phyloP scores from a whole-genome alignment of 1,139 yeast species.

The Kluyveromyces sp. region DNA sequence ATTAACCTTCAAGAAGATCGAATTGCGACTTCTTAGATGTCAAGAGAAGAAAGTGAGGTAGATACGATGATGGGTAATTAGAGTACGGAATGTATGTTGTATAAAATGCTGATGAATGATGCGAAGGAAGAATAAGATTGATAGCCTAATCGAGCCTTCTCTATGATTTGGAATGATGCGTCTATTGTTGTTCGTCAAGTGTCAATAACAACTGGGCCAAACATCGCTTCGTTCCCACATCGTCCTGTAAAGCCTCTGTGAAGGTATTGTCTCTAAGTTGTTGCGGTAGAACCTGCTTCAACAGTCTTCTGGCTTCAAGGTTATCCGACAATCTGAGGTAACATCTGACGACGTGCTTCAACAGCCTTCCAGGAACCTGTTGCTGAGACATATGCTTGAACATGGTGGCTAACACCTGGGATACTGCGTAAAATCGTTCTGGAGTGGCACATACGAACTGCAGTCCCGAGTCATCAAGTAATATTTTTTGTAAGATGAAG shows the following conservation, averaged over 20 bases:
- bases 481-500: conserved; percentile 84
- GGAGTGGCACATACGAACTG: conserved; percentile 90
- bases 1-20: not conserved
- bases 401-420: conserved; percentile 81
- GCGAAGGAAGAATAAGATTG: not conserved
- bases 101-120: not conserved
- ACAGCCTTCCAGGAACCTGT: conserved; percentile 60
- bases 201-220: conserved; percentile 75
- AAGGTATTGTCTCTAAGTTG: conserved; percentile 82
- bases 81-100: not conserved
- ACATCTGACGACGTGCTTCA: conserved; percentile 92
- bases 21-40: no score
- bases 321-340: conserved; percentile 87
- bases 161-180: not conserved
- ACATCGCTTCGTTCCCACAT: conserved; percentile 80
- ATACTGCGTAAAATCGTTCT: conserved; percentile 91
- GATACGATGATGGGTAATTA: not conserved
- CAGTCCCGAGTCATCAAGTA: conserved; percentile 86
- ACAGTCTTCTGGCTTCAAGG: conserved; percentile 80
- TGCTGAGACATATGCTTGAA: conserved; percentile 71
- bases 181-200: conserved; percentile 35
- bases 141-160: not conserved
- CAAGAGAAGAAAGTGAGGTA: no score
- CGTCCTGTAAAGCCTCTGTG: conserved; percentile 71
- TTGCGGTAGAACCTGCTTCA: conserved; percentile 69